Base-by-base conservation (phyloP, 2,329 filamentous ascomycete genomes). In the Talaromyces sp. region DNA sequence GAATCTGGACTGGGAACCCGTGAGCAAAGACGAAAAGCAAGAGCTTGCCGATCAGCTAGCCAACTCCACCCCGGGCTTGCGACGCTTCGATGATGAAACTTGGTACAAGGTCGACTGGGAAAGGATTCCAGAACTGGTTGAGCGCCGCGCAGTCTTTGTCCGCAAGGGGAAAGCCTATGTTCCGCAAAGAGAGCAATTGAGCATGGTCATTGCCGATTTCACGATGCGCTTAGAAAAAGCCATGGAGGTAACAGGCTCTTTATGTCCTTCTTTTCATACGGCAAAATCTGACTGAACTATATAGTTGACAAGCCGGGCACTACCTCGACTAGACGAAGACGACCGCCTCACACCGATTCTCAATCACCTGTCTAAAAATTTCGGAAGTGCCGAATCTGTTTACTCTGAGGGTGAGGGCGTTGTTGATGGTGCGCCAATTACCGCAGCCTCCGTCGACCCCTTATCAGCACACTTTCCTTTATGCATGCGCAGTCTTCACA, bases 81-180 rank as follows among this genome's bases (percentile, higher is more conserved):
- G 73, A 47, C 74, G 76, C 59, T 65, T 81, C 5, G 92, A 96
- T 16, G 91, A 96, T 50, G 91, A 95, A 69, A 87, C 81, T 30
- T 99, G 92, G 89, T 96, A 96, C 82, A 98, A 97, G 78, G 92
- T 98, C 1, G 92, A 97, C 70, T 99, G 94, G 92, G 90, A 92
- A 73, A 86, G 88, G 36, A 95, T 99, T 1, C 92, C 94, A 0
- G 94, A 98, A 64, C 79, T 99, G 42, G 88, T 99, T 0, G 93
- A 97, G 76, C 79, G 84, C 56, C 83, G 94, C 57, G 84, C 85
- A 58, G 91, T 96, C 1, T 87, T 95, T 60, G 66, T 98, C 66
- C 89, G 84, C 68, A 87, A 79, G 31, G 95, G 95, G 2, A 95
- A 92, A 75, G 95, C 95, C 1, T 99, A 92, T 71, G 94, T 99